phyloP scores from a whole-genome alignment of 768 basidiomycete genomes.

The Ramaria rubella region DNA sequence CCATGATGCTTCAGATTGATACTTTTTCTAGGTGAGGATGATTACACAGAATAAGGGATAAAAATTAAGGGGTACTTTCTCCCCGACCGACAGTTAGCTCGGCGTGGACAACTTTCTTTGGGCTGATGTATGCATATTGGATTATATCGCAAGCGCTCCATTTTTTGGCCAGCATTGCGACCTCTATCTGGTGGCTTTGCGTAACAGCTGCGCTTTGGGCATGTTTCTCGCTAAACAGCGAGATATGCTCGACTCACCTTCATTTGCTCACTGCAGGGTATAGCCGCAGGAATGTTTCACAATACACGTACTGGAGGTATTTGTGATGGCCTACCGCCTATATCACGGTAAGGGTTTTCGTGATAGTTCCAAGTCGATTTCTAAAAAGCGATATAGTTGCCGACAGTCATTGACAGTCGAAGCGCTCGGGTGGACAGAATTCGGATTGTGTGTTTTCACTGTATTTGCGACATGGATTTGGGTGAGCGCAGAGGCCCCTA shows the following conservation, averaged over 20 bases:
- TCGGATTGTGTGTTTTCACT: slow-evolving; percentile 52
- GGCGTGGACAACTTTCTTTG: slow-evolving; percentile 70
- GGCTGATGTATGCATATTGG: slow-evolving; percentile 65
- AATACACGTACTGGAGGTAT: slow-evolving; percentile 51
- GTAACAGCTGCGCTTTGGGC: slow-evolving; percentile 66
- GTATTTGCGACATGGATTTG: slow-evolving; percentile 49
- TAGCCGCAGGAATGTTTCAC: slow-evolving; percentile 62
- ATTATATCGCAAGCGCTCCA: slow-evolving; percentile 58
- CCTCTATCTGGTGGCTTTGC: slow-evolving; percentile 68
- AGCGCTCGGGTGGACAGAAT: slow-evolving; percentile 71
- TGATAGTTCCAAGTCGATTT: background rate
- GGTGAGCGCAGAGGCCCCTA: slow-evolving; percentile 32
- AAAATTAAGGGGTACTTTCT: slow-evolving; percentile 40
- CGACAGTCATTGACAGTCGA: slow-evolving; percentile 68
- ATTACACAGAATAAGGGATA: slow-evolving; percentile 1
- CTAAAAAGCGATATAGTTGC: slow-evolving; percentile 43
- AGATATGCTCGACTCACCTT: background rate
- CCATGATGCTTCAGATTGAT: slow-evolving; percentile 4
- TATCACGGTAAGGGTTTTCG: slow-evolving; percentile 39
- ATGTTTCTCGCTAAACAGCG: slow-evolving; percentile 16
- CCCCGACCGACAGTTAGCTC: slow-evolving; percentile 58
- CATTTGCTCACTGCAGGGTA: slow-evolving; percentile 40
- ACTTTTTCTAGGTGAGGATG: background rate
- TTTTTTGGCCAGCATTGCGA: slow-evolving; percentile 68
- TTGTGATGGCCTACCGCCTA: slow-evolving; percentile 46